Evolutionary conservation across 1,284 basidiomycete species (phyloP).

Genomic region (Naganishia cerealis): DNA sequence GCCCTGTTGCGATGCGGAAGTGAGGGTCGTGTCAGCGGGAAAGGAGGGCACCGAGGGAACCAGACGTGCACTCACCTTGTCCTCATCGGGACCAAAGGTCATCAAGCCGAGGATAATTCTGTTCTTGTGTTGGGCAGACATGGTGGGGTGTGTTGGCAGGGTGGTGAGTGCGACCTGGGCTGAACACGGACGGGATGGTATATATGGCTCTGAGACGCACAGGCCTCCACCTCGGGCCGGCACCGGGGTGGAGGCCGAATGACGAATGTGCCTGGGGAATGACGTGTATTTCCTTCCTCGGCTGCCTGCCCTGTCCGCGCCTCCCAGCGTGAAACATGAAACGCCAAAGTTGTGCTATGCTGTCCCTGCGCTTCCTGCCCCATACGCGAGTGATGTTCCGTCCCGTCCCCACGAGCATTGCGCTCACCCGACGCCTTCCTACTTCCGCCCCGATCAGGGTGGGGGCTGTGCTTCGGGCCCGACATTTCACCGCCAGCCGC

Average conservation of each 20-base stretch:
- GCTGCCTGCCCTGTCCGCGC: too few relatives aligned
- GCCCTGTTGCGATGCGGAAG: constrained; percentile 22
- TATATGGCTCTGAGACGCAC: background rate
- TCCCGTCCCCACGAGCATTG: constrained; percentile 1
- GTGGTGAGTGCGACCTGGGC: background rate
- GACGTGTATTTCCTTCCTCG: too few relatives aligned
- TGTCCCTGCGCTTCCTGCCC: background rate
- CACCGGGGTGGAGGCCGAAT: too few relatives aligned
- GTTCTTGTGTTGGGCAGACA: constrained; percentile 31
- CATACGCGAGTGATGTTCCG: constrained; percentile 3
- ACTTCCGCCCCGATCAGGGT: background rate
- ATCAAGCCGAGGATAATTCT: constrained; percentile 38
- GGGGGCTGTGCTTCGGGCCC: background rate
- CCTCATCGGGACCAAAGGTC: constrained; percentile 45
- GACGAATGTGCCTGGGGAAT: too few relatives aligned
- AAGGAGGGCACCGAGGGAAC: background rate
- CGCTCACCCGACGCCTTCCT: background rate
- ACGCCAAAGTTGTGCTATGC: too few relatives aligned
- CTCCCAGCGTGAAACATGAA: too few relatives aligned
- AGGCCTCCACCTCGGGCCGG: too few relatives aligned
- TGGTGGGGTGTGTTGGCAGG: background rate
- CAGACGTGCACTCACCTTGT: constrained; percentile 14
- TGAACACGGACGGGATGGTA: background rate
- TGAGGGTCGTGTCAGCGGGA: background rate
- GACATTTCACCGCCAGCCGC: constrained; percentile 12